These are phyloP conservation scores for Grifola frondosa DNA, from an alignment of 1,284 basidiomycete genomes.

Conservation along the genomic window DNA sequence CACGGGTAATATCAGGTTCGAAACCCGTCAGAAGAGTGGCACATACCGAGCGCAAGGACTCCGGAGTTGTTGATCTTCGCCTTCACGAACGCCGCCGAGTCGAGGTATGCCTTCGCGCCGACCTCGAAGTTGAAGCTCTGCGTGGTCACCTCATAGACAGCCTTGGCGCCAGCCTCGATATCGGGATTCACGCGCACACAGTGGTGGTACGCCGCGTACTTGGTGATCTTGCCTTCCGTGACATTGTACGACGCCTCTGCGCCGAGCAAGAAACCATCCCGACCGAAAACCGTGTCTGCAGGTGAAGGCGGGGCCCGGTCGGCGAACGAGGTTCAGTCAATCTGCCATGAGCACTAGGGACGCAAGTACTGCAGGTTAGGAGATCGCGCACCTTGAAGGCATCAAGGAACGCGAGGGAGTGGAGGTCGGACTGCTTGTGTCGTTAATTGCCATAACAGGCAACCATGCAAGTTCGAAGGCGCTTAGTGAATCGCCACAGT, in stretches of 20 bases:
- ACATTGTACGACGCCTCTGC: slow-evolving; percentile 96
- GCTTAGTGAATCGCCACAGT: no score
- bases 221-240: slow-evolving; percentile 85
- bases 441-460: no score
- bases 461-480: no score
- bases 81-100: slow-evolving; percentile 90
- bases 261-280: slow-evolving; percentile 96
- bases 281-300: slow-evolving; percentile 93
- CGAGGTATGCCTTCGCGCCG: slow-evolving; percentile 93
- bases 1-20: no score
- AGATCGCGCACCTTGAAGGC: slow-evolving; percentile 80
- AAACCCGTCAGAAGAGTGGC: slow-evolving; percentile 6
- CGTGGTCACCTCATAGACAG: slow-evolving; percentile 89
- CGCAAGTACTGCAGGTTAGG: slow-evolving; percentile 4
- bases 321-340: not conserved
- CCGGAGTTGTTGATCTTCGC: slow-evolving; percentile 98
- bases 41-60: slow-evolving; percentile 76
- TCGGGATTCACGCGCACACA: slow-evolving; percentile 88
- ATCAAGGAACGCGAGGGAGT: slow-evolving; percentile 89
- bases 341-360: not conserved
- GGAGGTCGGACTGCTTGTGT: slow-evolving; percentile 96
- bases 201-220: slow-evolving; percentile 98
- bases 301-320: slow-evolving; percentile 91
- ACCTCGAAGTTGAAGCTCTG: slow-evolving; percentile 91
- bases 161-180: slow-evolving; percentile 97